A percentile compares a stretch with the other conserved stretches of the same genome.
phyloP scores from a whole-genome alignment of 345 rosid species.

The Chamaenerion angustifolium region DNA sequence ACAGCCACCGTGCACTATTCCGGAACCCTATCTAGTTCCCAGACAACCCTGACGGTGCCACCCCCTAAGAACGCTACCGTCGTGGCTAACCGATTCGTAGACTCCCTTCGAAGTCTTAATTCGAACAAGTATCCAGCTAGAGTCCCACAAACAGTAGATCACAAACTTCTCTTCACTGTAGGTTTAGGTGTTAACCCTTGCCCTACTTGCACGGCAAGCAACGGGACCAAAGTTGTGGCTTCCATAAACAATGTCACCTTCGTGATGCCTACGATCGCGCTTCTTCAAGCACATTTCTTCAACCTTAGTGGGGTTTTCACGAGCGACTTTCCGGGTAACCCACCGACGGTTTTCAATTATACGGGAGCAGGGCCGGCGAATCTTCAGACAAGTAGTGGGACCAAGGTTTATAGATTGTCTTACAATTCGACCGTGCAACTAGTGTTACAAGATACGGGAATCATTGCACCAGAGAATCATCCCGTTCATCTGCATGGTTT shows the following conservation, averaged over 20 bases:
- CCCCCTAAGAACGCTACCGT: slow-evolving; percentile 50
- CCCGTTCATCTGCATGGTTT: slow-evolving; percentile 30
- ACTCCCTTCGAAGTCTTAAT: slow-evolving; percentile 45
- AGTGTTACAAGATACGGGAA: slow-evolving; percentile 30
- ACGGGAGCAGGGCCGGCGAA: slow-evolving; percentile 12
- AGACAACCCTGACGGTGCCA: slow-evolving; percentile 20
- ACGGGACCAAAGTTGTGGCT: slow-evolving; percentile 42
- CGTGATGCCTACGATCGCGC: slow-evolving; percentile 40
- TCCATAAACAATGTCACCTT: slow-evolving; percentile 54
- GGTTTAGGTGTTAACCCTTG: slow-evolving; percentile 50
- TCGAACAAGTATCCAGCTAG: slow-evolving; percentile 45
- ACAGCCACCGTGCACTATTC: slow-evolving; percentile 42
- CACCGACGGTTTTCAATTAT: slow-evolving; percentile 17
- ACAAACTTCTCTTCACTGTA: slow-evolving; percentile 26
- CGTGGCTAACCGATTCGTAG: slow-evolving; percentile 29
- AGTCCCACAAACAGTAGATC: slow-evolving; percentile 47
- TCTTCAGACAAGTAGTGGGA: slow-evolving; percentile 15
- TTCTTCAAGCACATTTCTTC: slow-evolving; percentile 56
- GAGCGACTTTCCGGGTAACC: slow-evolving; percentile 23
- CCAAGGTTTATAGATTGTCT: slow-evolving; percentile 17
- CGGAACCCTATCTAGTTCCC: slow-evolving; percentile 17
- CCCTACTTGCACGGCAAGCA: slow-evolving; percentile 37
- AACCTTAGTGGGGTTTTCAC: slow-evolving; percentile 26
- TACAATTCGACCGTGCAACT: slow-evolving; percentile 25
- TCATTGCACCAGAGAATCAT: slow-evolving; percentile 24